Conservation (phyloP, 169 alveolate genomes). For the Theileria equi region DNA sequence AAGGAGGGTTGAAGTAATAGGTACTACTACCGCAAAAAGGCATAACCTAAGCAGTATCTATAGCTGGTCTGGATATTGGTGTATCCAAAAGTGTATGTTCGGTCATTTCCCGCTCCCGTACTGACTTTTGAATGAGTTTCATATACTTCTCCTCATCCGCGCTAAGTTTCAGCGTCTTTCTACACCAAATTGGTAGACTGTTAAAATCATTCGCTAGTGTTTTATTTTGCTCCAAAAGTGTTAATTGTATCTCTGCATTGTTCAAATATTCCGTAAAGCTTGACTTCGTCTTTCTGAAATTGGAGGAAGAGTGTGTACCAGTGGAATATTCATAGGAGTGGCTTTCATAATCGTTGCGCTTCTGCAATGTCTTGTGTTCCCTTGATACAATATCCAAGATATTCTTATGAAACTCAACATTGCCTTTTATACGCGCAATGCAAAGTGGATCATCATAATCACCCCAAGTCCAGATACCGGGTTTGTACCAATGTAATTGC, state of each 20-base stretch:
- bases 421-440: slow-evolving; percentile 38
- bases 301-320: slow-evolving; percentile 26
- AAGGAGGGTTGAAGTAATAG: too few relatives aligned
- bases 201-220: slow-evolving; percentile 32
- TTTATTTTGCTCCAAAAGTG: not conserved
- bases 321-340: slow-evolving; percentile 13
- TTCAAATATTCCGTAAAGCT: slow-evolving; percentile 28
- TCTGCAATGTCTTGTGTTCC: slow-evolving; percentile 18
- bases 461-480: slow-evolving; percentile 65
- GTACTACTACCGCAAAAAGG: too few relatives aligned
- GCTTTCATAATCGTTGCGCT: slow-evolving; percentile 1
- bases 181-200: slow-evolving; percentile 54
- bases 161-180: slow-evolving; percentile 38
- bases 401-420: slow-evolving; percentile 20
- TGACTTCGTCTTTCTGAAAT: slow-evolving; percentile 40
- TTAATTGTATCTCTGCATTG: slow-evolving; percentile 13
- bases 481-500: slow-evolving; percentile 53
- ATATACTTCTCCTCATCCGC: slow-evolving; percentile 29
- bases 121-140: slow-evolving; percentile 32
- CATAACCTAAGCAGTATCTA: too few relatives aligned
- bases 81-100: slow-evolving; percentile 25
- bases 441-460: slow-evolving; percentile 55
- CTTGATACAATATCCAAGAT: slow-evolving; percentile 17
- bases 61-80: slow-evolving; percentile 13
- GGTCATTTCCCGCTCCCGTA: slow-evolving; percentile 33